phyloP scores from a whole-genome alignment of 495 filamentous ascomycete genomes.

The Aspergillus steynii region DNA sequence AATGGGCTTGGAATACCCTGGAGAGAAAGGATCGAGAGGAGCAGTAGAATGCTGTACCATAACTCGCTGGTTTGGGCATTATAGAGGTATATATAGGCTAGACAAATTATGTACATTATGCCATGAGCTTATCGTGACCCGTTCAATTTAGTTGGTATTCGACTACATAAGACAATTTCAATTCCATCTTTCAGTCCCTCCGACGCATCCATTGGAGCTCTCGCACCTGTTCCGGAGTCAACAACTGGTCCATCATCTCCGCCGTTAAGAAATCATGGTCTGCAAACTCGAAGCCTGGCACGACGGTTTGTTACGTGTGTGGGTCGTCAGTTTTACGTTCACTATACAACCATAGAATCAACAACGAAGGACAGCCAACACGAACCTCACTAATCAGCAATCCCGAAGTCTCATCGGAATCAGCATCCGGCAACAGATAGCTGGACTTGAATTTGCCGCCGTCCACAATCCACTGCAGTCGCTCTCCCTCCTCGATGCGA shows the following conservation, averaged over 20 bases:
- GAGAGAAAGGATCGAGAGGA: conserved; percentile 36
- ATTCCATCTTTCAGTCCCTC: background rate
- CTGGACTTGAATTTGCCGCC: conserved; percentile 64
- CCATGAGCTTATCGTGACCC: background rate
- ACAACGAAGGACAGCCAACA: background rate
- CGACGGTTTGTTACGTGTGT: conserved; percentile 42
- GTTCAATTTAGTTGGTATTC: background rate
- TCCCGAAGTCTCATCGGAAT: conserved; percentile 40
- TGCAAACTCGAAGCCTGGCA: conserved; percentile 64
- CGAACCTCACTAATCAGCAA: conserved; percentile 63
- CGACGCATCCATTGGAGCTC: conserved; percentile 50
- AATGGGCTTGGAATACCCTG: conserved; percentile 79
- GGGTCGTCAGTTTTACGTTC: background rate
- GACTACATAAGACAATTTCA: background rate
- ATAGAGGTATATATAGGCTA: conserved; percentile 11
- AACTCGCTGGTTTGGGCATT: background rate
- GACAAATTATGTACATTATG: background rate
- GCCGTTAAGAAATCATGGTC: conserved; percentile 62
- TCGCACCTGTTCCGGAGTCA: conserved; percentile 45
- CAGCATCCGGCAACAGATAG: conserved; percentile 52
- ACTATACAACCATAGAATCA: too few species aligned
- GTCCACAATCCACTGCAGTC: conserved; percentile 67
- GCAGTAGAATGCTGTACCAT: conserved; percentile 15
- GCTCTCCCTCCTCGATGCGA: conserved; percentile 56
- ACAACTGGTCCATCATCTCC: conserved; percentile 44